A percentile compares a stretch with the other conserved stretches of the same genome.
phyloP scores from a whole-genome alignment of 2,329 filamentous ascomycete genomes.

The Calonectria fujianensis region DNA sequence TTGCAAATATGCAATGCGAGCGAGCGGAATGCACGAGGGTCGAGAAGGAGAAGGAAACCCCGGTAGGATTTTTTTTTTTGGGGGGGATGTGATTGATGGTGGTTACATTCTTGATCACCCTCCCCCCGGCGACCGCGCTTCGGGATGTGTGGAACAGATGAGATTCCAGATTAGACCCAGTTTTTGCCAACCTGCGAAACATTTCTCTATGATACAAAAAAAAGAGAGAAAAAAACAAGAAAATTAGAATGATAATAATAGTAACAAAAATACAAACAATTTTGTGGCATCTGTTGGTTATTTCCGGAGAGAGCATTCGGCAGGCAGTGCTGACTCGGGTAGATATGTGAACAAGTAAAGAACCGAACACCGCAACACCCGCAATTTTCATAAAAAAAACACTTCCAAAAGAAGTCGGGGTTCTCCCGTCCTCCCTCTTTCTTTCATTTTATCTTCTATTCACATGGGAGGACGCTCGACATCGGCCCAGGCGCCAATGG shows the following conservation, averaged over 20 bases:
- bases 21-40: constrained; percentile 1
- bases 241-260: neutral
- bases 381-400: neutral
- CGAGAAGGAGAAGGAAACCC: neutral
- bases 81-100: constrained; percentile 5
- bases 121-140: neutral
- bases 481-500: constrained; percentile 51
- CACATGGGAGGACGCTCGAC: constrained; percentile 31
- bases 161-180: neutral
- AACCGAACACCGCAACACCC: neutral
- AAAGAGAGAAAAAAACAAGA: neutral
- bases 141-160: neutral
- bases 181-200: neutral
- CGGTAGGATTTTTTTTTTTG: neutral
- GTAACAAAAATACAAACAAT: neutral
- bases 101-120: neutral
- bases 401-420: neutral
- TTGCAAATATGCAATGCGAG: neutral
- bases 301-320: neutral
- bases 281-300: neutral
- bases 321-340: neutral
- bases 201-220: neutral
- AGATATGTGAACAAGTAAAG: neutral
- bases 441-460: neutral
- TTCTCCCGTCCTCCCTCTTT: neutral